Base-by-base conservation (phyloP, 805 yeast species). In the Candida ascalaphidarum region DNA sequence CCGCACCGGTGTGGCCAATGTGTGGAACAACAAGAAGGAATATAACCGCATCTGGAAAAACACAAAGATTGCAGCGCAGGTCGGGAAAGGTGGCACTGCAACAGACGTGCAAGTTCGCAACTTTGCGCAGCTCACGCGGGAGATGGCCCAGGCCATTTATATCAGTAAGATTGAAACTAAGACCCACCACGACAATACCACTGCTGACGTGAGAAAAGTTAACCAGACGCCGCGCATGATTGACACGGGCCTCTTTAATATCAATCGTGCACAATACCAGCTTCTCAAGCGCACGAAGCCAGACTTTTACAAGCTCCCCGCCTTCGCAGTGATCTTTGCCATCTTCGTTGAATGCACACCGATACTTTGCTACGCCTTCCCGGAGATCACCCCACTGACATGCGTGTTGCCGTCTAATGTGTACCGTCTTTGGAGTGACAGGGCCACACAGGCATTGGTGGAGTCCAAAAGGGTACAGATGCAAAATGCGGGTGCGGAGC, bases 301-400 rank as follows among this genome's bases (percentile, higher is more conserved):
- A 2, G 81, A 78, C 41, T 51, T 69, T 26, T 34, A 50, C 43
- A 74, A 73, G 44, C 38, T 76, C 12, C 81, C 81, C 2, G 14
- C 50, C n/a, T 75, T 76, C 49, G 61, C 65, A 1, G 23, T 73
- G 2, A 36, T 72, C 5, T 54, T 68, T 26, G 25, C 68, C 16
- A 37, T 72, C 3, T 74, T 72, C 44, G 69, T 68, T 42, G 83
- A 76, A 39, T 41, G 54, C 28, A 69, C 79, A 0, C 77, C 79
- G 1, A 13, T 71, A 1, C 36, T 76, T 4, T 72, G 78, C 41
- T 70, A 63, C 30, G 45, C 58, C 4, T 44, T 73, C 27, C 82
- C 82, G 0, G 70, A 68, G 35, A 42, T 75, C 4, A 65, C 76
- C 1, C 78, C 81, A 7, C 65, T 65, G 53, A 74, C 79, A 8